Evolutionary conservation across 2,329 filamentous ascomycete genomes (phyloP), one percentile per base, ranked within the genome.

Genomic region (Curvularia verruculosa): DNA sequence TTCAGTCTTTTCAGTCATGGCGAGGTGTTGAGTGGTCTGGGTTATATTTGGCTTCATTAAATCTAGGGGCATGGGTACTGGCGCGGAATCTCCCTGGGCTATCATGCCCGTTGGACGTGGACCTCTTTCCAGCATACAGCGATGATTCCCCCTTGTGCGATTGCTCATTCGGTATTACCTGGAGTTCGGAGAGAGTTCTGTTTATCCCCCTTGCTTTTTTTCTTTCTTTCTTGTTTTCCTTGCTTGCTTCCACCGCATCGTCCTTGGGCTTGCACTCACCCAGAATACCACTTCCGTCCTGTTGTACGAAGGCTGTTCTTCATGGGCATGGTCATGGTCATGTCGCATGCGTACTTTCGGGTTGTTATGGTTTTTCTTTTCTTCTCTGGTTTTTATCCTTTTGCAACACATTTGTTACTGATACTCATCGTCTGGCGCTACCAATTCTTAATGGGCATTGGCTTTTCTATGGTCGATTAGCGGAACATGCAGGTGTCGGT

Each of bases 141-240:
- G 72, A 76, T 76, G 75, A 77, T 77, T 76, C 74, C 75, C 75
- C 75, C 73, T 76, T 75, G 70, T 69, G 74, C 75, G 73, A 72
- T 69, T 74, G 56, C 68, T 73, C 68, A 49, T 58, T 53, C 52
- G 40, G 66, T 63, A 61, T 52, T 68, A n/a, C 66, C 62, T 60
- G 73, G 72, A 68, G 72, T 73, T 34, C 57, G 59, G 62, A 65
- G 64, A 68, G 46, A 23, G 49, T 51, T 49, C 52, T 5, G 6
- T 18, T n/a, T n/a, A n/a, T n/a, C n/a, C n/a, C n/a, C n/a, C n/a
- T n/a, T n/a, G n/a, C n/a, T n/a, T 54, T 28, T 44, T 1, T 21
- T 29, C 28, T 12, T 13, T 34, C 15, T 13, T 39, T 43, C 21
- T 31, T 49, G 55, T 46, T 61, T 61, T 50, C 49, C 18, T 45